phyloP scores from a whole-genome alignment of 768 basidiomycete species.

The Auricularia auricula-judae region DNA sequence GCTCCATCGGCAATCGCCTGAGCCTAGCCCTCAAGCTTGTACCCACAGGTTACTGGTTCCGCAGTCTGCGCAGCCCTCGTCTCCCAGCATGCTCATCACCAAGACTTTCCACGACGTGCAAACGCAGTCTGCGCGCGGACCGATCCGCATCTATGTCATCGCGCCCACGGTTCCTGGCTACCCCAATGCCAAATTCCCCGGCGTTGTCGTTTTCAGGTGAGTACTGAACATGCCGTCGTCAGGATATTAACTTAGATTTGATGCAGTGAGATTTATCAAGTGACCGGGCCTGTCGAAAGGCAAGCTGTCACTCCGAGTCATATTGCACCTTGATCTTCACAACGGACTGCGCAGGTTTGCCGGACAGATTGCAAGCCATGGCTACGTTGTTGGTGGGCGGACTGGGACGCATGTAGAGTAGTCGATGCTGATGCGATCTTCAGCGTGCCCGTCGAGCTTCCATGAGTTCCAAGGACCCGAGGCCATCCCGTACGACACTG shows the following conservation, averaged over 20 bases:
- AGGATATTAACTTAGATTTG: background rate
- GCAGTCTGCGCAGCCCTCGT: background rate
- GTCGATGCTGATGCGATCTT: slow-evolving; percentile 1
- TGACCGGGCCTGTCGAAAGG: slow-evolving; percentile 89
- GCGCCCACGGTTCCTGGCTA: slow-evolving; percentile 71
- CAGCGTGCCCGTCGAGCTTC: slow-evolving; percentile 76
- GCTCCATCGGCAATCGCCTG: no score
- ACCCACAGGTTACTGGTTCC: no score
- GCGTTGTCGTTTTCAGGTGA: slow-evolving; percentile 75
- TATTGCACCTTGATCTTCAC: no score
- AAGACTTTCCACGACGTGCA: slow-evolving; percentile 71
- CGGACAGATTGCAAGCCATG: slow-evolving; percentile 78
- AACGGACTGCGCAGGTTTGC: slow-evolving; percentile 40
- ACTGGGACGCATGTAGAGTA: background rate
- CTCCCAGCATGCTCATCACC: slow-evolving; percentile 60
- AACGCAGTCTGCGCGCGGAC: slow-evolving; percentile 46
- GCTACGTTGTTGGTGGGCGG: slow-evolving; percentile 64
- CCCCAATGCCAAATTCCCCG: slow-evolving; percentile 86
- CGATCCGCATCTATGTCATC: slow-evolving; percentile 75
- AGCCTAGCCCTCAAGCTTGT: background rate
- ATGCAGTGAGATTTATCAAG: slow-evolving; percentile 85
- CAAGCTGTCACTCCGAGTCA: no score
- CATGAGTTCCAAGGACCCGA: slow-evolving; percentile 91
- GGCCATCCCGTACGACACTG: slow-evolving; percentile 75
- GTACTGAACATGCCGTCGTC: background rate